Evolutionary conservation across 805 yeast species (phyloP).

Genomic region (Metschnikowia picachoensis): DNA sequence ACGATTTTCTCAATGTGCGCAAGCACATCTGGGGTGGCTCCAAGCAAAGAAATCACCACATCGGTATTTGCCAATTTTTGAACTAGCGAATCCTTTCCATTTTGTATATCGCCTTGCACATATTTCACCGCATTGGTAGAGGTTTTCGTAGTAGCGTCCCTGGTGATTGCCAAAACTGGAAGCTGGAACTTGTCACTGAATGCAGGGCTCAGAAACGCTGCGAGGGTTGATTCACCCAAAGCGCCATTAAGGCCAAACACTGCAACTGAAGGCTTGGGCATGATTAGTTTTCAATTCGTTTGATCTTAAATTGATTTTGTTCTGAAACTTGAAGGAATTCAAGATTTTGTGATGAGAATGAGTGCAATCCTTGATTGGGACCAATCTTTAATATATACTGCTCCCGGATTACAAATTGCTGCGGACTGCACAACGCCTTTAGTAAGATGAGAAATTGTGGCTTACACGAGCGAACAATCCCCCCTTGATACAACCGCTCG

Average conservation of each 20-base stretch:
- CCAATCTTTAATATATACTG: not conserved
- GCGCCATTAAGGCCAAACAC: constrained; percentile 51
- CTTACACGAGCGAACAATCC: not conserved
- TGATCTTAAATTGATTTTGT: not conserved
- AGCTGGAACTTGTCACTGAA: constrained; percentile 40
- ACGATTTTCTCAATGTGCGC: constrained; percentile 38
- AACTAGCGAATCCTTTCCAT: constrained; percentile 18
- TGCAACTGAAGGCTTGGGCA: constrained; percentile 38
- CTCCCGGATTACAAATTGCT: not conserved
- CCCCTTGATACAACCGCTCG: not conserved
- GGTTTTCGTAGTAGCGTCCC: constrained; percentile 33
- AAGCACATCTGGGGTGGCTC: constrained; percentile 28
- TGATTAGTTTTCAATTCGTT: not conserved
- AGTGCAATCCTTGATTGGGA: not conserved
- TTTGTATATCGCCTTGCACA: constrained; percentile 29
- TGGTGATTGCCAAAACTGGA: constrained; percentile 52
- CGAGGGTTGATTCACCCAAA: constrained; percentile 46
- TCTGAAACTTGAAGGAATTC: not conserved
- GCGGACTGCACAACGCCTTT: not conserved
- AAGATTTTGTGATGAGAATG: not conserved
- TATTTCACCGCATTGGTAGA: constrained; percentile 39
- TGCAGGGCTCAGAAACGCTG: constrained; percentile 40
- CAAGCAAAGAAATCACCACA: constrained; percentile 46
- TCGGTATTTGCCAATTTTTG: constrained; percentile 46
- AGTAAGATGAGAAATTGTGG: not conserved